phyloP scores from a whole-genome alignment of 148 eudicot species.

The Amaranthus cruentus region DNA sequence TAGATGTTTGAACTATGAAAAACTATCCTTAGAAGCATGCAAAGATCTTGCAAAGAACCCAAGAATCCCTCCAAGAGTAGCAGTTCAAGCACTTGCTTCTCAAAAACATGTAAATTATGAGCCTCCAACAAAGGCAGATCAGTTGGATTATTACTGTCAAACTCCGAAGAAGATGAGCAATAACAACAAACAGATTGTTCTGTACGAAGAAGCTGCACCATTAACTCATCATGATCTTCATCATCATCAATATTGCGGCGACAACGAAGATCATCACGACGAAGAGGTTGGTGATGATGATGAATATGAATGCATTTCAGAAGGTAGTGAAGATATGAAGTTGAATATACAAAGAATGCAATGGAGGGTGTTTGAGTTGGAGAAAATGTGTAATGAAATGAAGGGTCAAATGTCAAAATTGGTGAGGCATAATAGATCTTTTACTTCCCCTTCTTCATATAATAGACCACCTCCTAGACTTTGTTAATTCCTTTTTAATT shows the following conservation, averaged over 20 bases:
- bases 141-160: conserved; percentile 19
- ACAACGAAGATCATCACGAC: background rate
- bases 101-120: conserved; percentile 38
- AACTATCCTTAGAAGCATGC: conserved; percentile 74
- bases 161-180: conserved; percentile 17
- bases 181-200: conserved; percentile 27
- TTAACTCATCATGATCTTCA: background rate
- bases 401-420: conserved; percentile 75
- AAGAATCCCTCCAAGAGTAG: conserved; percentile 66
- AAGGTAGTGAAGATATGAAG: conserved; percentile 42
- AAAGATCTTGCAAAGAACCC: conserved; percentile 87
- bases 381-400: conserved; percentile 74
- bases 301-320: conserved; percentile 10
- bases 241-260: background rate
- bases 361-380: conserved; percentile 72
- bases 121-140: conserved; percentile 14
- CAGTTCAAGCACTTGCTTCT: conserved; percentile 81
- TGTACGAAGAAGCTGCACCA: conserved; percentile 16
- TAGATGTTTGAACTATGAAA: conserved; percentile 64
- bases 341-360: conserved; percentile 68
- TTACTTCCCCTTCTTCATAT: conserved; percentile 22
- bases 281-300: background rate
- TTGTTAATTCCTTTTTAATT: conserved; percentile 34
- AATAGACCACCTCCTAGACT: conserved; percentile 56
- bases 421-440: conserved; percentile 30